phyloP scores from a whole-genome alignment of 352 stramenopile species.

The Albugo laibachii region DNA sequence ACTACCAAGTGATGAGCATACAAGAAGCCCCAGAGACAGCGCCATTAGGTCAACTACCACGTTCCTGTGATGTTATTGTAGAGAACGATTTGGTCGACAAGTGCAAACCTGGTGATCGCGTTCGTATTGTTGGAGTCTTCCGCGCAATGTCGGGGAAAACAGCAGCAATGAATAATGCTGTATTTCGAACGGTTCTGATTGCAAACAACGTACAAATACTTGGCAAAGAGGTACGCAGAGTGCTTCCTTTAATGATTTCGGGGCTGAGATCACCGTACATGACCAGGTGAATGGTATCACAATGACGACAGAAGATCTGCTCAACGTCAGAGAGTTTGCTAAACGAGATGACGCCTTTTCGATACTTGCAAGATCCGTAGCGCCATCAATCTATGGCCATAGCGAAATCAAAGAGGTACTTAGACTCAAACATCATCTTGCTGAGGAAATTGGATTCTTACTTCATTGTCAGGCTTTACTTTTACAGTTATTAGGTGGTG shows the following conservation, averaged over 20 bases:
- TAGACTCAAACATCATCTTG: not conserved
- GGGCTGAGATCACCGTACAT: not conserved
- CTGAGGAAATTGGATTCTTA: not conserved
- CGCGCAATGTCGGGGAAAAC: conserved; percentile 73
- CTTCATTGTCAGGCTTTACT: conserved; percentile 21
- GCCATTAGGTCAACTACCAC: conserved; percentile 91
- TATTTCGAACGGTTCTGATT: conserved; percentile 93
- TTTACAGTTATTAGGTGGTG: conserved; percentile 74
- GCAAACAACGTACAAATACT: conserved; percentile 93
- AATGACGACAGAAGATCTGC: conserved; percentile 82
- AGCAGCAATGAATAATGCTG: conserved; percentile 57
- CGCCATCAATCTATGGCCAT: conserved; percentile 97
- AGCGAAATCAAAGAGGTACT: conserved; percentile 94
- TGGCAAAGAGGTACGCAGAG: conserved; percentile 57
- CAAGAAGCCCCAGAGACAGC: conserved; percentile 85
- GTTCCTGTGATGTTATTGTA: conserved; percentile 94
- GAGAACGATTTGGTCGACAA: conserved; percentile 98
- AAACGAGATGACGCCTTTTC: conserved; percentile 81
- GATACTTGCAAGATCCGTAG: conserved; percentile 88
- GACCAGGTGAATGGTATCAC: conserved; percentile 70
- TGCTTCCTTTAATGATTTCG: not conserved
- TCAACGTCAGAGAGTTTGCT: conserved; percentile 85
- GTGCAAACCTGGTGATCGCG: conserved; percentile 95
- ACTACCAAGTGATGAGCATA: conserved; percentile 91
- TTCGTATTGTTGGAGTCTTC: conserved; percentile 90